Evolutionary conservation across 441 rosid genomes (phyloP).

Genomic region (Sinapis alba): DNA sequence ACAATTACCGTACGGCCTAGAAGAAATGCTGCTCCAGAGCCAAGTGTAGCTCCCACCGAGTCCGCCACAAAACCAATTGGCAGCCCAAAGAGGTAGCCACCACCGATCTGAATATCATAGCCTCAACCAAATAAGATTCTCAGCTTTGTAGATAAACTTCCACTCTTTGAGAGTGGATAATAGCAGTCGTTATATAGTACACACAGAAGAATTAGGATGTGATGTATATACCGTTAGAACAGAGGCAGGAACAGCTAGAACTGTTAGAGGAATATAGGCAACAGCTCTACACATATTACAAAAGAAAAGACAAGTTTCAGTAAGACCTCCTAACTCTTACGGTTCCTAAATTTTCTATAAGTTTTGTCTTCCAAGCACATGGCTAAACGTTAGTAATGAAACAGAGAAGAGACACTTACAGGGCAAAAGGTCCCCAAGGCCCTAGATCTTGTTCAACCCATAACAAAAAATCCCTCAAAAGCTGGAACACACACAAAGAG

Average conservation of each 20-base stretch:
- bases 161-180: neutral
- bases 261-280: constrained; percentile 92
- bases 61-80: constrained; percentile 95
- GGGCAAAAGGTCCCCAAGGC: constrained; percentile 90
- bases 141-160: neutral
- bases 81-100: constrained; percentile 96
- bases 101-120: constrained; percentile 78
- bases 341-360: neutral
- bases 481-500: constrained; percentile 24
- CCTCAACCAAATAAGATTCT: constrained; percentile 25
- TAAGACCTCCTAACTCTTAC: neutral
- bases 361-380: neutral
- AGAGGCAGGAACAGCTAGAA: constrained; percentile 97
- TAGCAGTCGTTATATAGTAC: neutral
- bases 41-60: constrained; percentile 89
- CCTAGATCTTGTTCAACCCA: constrained; percentile 98
- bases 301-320: constrained; percentile 31
- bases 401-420: constrained; percentile 60
- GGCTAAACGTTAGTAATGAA: neutral
- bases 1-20: constrained; percentile 81
- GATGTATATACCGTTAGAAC: constrained; percentile 76
- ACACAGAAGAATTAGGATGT: neutral
- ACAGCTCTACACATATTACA: constrained; percentile 65
- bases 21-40: constrained; percentile 95
- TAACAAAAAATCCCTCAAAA: constrained; percentile 82